A percentile compares a stretch with the other conserved stretches of the same genome.
Conservation (phyloP, 1,284 basidiomycete genomes). For the Ustilago shanxiensis region DNA sequence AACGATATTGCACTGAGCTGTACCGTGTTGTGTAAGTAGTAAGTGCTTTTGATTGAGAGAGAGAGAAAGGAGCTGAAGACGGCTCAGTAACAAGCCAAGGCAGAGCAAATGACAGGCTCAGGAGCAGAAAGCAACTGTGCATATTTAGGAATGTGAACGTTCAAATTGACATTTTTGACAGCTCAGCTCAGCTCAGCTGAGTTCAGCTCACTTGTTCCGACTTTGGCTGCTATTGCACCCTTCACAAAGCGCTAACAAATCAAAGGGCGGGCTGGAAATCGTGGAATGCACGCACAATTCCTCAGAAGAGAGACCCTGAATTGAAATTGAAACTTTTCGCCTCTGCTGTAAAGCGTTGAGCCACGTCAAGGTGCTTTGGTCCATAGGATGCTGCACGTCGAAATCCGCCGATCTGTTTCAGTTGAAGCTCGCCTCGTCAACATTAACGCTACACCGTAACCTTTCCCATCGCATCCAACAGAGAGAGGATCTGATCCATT, state of each 20-base stretch:
- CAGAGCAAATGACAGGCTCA: background rate
- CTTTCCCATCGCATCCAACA: no score
- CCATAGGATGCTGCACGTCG: conserved; percentile 36
- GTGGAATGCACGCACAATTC: conserved; percentile 29
- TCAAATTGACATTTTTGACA: conserved; percentile 7
- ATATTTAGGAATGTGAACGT: conserved; percentile 14
- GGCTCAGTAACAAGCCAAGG: conserved; percentile 4
- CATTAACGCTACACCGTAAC: background rate
- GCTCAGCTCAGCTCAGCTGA: background rate
- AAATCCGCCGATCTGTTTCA: conserved; percentile 41
- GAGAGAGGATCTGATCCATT: no score
- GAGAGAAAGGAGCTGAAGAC: background rate
- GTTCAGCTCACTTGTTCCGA: no score
- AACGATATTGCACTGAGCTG: background rate
- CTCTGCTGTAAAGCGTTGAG: background rate
- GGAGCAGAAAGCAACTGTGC: conserved; percentile 1
- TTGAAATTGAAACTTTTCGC: background rate
- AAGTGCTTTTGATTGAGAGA: background rate
- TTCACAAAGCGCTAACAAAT: background rate
- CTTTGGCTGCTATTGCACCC: background rate
- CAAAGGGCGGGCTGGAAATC: conserved; percentile 10
- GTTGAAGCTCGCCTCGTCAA: background rate
- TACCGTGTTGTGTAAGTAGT: background rate
- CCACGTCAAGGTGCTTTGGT: background rate
- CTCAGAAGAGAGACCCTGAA: conserved; percentile 6